Evolutionary conservation across 73 alveolate genomes (phyloP).

Genomic region (Paramecium caudatum): DNA sequence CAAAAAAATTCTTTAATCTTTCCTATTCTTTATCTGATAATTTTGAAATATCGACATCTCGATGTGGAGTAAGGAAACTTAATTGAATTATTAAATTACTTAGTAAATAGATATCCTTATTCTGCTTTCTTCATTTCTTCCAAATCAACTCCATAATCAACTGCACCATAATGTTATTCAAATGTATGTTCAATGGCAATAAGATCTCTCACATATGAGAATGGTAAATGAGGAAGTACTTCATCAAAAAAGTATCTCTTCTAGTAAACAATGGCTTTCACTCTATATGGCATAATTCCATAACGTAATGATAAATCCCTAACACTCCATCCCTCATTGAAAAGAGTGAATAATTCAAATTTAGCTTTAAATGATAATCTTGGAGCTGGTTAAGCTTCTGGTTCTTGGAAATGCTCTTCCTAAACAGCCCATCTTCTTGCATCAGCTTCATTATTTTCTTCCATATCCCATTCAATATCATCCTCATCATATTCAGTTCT

Average conservation of each 20-base stretch:
- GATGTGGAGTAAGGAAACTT: constrained; percentile 35
- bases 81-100: neutral
- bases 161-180: constrained; percentile 77
- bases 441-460: neutral
- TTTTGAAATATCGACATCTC: constrained; percentile 55
- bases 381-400: constrained; percentile 9
- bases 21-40: constrained; percentile 38
- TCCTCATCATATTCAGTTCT: neutral
- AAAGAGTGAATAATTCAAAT: constrained; percentile 78
- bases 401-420: neutral
- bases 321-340: constrained; percentile 81
- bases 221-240: constrained; percentile 84
- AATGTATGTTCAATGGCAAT: constrained; percentile 75
- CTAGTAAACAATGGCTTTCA: constrained; percentile 81
- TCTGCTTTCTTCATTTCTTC: constrained; percentile 17
- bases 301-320: constrained; percentile 79
- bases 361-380: constrained; percentile 84
- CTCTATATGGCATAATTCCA: constrained; percentile 90
- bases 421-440: neutral
- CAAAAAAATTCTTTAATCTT: constrained; percentile 51
- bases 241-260: constrained; percentile 81
- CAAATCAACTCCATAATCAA: constrained; percentile 86
- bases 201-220: constrained; percentile 77
- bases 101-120: constrained; percentile 49
- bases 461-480: neutral